Percentiles rank a stretch among this genome's conserved stretches.
Evolutionary conservation across 2,329 filamentous ascomycete genomes (phyloP).

Genomic region (Ambrosiella cleistominuta): DNA sequence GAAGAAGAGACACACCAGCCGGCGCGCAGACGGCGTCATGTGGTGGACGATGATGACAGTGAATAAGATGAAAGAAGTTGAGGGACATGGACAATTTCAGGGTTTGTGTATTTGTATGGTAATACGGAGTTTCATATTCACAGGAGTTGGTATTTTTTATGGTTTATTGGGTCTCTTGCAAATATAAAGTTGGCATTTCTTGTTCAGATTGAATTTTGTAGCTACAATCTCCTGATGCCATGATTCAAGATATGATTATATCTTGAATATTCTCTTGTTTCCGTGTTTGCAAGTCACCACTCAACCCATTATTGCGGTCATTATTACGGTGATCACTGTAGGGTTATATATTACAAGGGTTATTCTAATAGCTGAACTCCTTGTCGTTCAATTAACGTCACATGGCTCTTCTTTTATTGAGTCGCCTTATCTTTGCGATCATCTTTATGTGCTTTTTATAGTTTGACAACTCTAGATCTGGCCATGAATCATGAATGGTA

Average conservation of each 20-base stretch:
- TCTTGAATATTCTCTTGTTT: too few species aligned
- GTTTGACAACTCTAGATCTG: background rate
- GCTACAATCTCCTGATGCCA: too few species aligned
- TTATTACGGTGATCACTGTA: background rate
- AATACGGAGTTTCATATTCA: background rate
- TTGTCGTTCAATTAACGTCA: background rate
- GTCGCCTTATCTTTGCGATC: background rate
- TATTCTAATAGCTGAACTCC: background rate
- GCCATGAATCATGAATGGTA: background rate
- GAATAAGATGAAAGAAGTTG: conserved; percentile 22
- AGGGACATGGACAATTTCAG: background rate
- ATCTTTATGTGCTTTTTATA: background rate
- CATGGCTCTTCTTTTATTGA: background rate
- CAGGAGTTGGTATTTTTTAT: background rate
- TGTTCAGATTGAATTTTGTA: too few species aligned
- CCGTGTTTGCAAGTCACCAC: too few species aligned
- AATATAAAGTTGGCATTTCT: background rate
- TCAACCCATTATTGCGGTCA: too few species aligned
- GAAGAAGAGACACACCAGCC: conserved; percentile 37
- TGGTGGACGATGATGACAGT: conserved; percentile 41
- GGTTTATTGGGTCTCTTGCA: background rate
- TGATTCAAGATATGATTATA: too few species aligned
- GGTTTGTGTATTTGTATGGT: background rate
- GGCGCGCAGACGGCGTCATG: conserved; percentile 33
- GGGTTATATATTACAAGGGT: background rate